These are phyloP conservation scores for barrel medic (Medicago truncatula) DNA, from an alignment of 306 rosid genomes.

Conservation along the genomic window DNA sequence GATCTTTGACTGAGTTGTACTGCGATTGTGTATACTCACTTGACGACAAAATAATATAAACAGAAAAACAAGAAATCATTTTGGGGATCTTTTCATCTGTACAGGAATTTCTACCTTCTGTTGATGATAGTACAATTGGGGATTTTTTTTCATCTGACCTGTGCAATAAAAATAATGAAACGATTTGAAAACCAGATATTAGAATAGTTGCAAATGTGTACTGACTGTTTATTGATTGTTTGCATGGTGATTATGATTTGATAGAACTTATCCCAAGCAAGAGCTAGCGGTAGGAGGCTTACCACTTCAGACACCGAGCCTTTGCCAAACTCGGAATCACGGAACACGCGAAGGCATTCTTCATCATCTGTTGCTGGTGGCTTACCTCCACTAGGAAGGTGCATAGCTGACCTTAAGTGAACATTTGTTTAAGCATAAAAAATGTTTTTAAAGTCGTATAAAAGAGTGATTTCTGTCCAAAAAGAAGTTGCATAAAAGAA, in stretches of 20 bases:
- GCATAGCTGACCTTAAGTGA: conserved; percentile 29
- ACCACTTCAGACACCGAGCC: conserved; percentile 73
- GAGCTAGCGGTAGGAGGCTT: conserved; percentile 82
- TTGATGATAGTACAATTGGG: conserved; percentile 1
- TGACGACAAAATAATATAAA: conserved; percentile 10
- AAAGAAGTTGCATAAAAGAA: background rate
- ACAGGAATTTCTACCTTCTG: conserved; percentile 26
- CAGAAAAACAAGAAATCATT: background rate
- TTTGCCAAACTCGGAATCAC: conserved; percentile 73
- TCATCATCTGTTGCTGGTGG: conserved; percentile 95
- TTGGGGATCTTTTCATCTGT: too few species aligned
- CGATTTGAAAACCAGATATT: conserved; percentile 13
- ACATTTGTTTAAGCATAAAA: conserved; percentile 3
- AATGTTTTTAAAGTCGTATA: background rate
- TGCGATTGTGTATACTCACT: background rate
- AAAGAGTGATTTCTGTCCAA: background rate
- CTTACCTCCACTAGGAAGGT: conserved; percentile 98
- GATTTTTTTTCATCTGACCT: conserved; percentile 8
- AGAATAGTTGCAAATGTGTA: conserved; percentile 25
- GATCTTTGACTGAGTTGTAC: conserved; percentile 8
- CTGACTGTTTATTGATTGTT: conserved; percentile 25
- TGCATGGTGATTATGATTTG: conserved; percentile 35
- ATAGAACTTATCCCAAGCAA: conserved; percentile 87
- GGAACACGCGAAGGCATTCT: conserved; percentile 82
- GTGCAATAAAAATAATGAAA: background rate